Conservation (phyloP, 2,329 filamentous ascomycete genomes). For the Aspergillus transmontanensis region DNA sequence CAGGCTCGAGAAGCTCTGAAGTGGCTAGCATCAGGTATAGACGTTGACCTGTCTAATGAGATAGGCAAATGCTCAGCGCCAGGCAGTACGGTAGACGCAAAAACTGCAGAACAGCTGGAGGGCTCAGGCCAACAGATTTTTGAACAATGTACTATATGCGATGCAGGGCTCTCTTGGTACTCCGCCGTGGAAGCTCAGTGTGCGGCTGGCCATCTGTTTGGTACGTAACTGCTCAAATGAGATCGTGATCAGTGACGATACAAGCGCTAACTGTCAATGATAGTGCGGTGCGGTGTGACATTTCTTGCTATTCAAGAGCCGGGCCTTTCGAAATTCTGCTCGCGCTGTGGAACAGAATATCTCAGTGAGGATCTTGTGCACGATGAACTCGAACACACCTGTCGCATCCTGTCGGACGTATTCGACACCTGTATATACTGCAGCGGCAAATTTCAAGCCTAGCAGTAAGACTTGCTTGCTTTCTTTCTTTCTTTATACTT, state of each 20-base stretch:
- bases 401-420: slow-evolving; percentile 28
- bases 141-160: slow-evolving; percentile 58
- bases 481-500: neutral
- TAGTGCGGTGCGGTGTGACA: slow-evolving; percentile 57
- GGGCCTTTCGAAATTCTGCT: slow-evolving; percentile 56
- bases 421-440: slow-evolving; percentile 42
- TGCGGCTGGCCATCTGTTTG: slow-evolving; percentile 54
- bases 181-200: slow-evolving; percentile 53
- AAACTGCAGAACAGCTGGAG: slow-evolving; percentile 24
- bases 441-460: slow-evolving; percentile 36
- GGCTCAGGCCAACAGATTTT: slow-evolving; percentile 31
- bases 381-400: slow-evolving; percentile 23
- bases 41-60: slow-evolving; percentile 36
- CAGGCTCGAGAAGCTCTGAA: slow-evolving; percentile 30
- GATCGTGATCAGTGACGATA: neutral
- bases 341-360: slow-evolving; percentile 53
- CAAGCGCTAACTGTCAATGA: slow-evolving; percentile 13
- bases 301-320: slow-evolving; percentile 59
- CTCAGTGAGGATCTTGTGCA: slow-evolving; percentile 47
- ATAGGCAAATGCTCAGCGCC: slow-evolving; percentile 27
- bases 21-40: slow-evolving; percentile 29
- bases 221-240: slow-evolving; percentile 31
- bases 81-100: slow-evolving; percentile 25
- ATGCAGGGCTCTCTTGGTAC: slow-evolving; percentile 50
- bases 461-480: neutral